Base-by-base conservation (phyloP, 208 protist species). In the Acanthamoeba healyi region DNA sequence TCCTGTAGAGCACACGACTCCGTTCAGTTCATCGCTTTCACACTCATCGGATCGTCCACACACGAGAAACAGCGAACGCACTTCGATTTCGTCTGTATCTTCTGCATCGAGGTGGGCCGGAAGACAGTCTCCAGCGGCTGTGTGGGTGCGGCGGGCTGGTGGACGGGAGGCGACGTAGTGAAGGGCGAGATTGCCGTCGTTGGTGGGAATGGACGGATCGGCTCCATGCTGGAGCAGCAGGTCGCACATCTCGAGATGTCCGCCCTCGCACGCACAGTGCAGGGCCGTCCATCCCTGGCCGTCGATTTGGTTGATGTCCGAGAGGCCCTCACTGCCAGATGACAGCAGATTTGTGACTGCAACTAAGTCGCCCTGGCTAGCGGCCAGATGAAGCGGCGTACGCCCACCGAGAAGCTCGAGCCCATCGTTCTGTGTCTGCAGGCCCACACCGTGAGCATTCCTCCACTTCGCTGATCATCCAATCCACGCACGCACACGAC, bases 91-190 rank as follows among this genome's bases (percentile, higher is more conserved):
- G 49, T 56, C 49, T 22, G 49, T 5, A 56, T 24, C 6, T 14
- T 56, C 49, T 49, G 12, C 44, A 12, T 4, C 44, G 24, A 38
- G 6, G 1, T 51, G 32, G n/a, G 26, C 32, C n/a, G n/a, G n/a
- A n/a, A n/a, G n/a, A 42, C 7, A 29, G 79, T 6, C 46, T 29
- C 36, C 6, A 38, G n/a, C 32, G 24, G 36, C 44, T 0, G 40
- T 24, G 36, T 15, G 42, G 3, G 32, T 2, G 22, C 46, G n/a
- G 22, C 46, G 36, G 26, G 46, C n/a, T 9, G 77, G 77, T 5
- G 77, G 77, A 5, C 77, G 77, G 34, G 77, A 86, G 84, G 84
- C 84, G 22, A 91, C 49, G 84, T 91, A 91, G 58, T 91, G 84
- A 2, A 91, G 84, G 24, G 84, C 36, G 26, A 91, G 84, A 24